phyloP scores from a whole-genome alignment of 2,329 filamentous ascomycete genomes.

The Leptodontidium sp. region DNA sequence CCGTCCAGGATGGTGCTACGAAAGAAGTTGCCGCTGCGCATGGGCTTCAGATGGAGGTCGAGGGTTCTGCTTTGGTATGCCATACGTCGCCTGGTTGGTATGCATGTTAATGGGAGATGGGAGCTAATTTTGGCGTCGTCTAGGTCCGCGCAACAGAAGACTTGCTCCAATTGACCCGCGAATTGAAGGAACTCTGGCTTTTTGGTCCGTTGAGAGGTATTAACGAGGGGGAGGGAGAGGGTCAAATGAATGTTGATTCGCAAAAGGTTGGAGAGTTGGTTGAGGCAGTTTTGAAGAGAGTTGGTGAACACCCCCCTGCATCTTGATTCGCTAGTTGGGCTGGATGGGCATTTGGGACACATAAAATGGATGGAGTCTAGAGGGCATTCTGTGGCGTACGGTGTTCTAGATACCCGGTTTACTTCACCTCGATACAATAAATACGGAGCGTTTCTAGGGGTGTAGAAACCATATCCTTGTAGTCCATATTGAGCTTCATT shows the following conservation, averaged over 20 bases:
- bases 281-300: slow-evolving; percentile 36
- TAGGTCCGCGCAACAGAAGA: slow-evolving; percentile 50
- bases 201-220: slow-evolving; percentile 56
- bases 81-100: neutral
- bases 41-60: slow-evolving; percentile 46
- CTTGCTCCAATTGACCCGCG: slow-evolving; percentile 55
- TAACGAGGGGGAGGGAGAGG: slow-evolving; percentile 52
- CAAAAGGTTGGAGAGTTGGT: slow-evolving; percentile 44
- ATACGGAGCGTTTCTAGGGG: no score
- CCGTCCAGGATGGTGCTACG: slow-evolving; percentile 42
- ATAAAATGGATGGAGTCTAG: neutral
- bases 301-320: slow-evolving; percentile 7
- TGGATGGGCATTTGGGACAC: neutral
- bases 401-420: slow-evolving; percentile 23
- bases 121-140: neutral
- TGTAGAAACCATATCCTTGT: no score
- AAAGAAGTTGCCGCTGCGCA: slow-evolving; percentile 45
- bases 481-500: no score
- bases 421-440: neutral
- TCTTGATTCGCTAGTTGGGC: neutral
- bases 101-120: neutral
- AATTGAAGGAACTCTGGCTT: slow-evolving; percentile 60
- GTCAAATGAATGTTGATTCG: slow-evolving; percentile 50
- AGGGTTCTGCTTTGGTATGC: slow-evolving; percentile 45
- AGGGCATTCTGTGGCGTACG: neutral